Base-by-base conservation (phyloP, 2,329 filamentous ascomycete genomes). In the Scleromitrula shiraiana region DNA sequence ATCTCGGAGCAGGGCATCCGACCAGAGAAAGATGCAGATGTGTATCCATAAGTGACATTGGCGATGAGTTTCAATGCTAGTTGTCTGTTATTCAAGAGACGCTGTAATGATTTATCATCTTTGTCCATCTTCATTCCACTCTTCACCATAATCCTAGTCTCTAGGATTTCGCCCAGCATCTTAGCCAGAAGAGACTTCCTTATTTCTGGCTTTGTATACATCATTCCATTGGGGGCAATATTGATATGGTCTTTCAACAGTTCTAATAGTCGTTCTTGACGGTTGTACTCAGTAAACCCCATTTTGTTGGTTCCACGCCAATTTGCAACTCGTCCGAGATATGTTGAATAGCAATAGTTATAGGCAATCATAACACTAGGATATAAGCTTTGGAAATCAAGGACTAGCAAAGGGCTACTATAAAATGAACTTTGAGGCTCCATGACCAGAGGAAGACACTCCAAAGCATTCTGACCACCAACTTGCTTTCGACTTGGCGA, bases 281-380 rank as follows among this genome's bases (percentile, higher is more conserved):
- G 80, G 54, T 83, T 75, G 67, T 94, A 97, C 52, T 95, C 84
- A 23, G 82, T 81, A 63, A 97, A 95, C 0, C 93, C 93, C 84
- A 98, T 88, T 68, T 97, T 95, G 70, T 88, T 90, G 24, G 78
- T 81, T 2, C 89, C 90, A n/a, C 88, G 80, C 91, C 91, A 96
- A 57, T 82, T 80, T 23, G 82, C 78, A 32, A 95, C 82, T 24
- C 93, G 80, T 0, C 93, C 93, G 0, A 97, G 74, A 58, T 90
- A 98, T 0, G 93, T 98, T 0, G 93, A 97, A 63, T 98, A 98
- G 69, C 93, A 98, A 63, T 96, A 93, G 61, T 98, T 98, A 70
- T 98, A 97, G 0, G 93, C 93, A 62, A 98, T 97, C 89, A 98
- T 96, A 51, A 97, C 83, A 65, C 90, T 96, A 0, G 93, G 93